A percentile compares a stretch with the other conserved stretches of the same genome.
Evolutionary conservation across 2,329 filamentous ascomycete species (phyloP).

Genomic region (Hymenotorrendiella dingleyae): DNA sequence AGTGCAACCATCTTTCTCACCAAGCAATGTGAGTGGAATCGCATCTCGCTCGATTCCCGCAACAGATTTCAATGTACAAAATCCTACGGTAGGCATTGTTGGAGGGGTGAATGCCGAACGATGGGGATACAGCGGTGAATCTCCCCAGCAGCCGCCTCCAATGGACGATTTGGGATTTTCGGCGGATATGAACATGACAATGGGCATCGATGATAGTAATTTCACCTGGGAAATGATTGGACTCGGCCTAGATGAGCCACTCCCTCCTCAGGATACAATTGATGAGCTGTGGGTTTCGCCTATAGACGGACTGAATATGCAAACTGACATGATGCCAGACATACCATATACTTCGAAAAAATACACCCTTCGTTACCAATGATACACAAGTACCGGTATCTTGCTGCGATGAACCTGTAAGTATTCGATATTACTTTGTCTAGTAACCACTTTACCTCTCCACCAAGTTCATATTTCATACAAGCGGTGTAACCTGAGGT

Average conservation of each 20-base stretch:
- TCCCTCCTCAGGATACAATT: slow-evolving; percentile 62
- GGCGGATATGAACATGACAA: slow-evolving; percentile 38
- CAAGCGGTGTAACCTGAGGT: no score
- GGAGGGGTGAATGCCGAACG: slow-evolving; percentile 45
- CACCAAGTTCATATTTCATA: no score
- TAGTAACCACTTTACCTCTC: no score
- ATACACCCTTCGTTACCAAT: slow-evolving; percentile 80
- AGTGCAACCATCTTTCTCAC: slow-evolving; percentile 16
- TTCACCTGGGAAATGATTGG: slow-evolving; percentile 81
- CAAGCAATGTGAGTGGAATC: slow-evolving; percentile 17
- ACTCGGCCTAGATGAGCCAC: slow-evolving; percentile 62
- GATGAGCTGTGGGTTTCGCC: slow-evolving; percentile 65
- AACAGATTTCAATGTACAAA: slow-evolving; percentile 38
- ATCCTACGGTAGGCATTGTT: slow-evolving; percentile 42
- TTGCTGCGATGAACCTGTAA: slow-evolving; percentile 79
- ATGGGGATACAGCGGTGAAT: slow-evolving; percentile 50
- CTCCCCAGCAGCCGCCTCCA: slow-evolving; percentile 37
- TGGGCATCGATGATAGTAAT: slow-evolving; percentile 46
- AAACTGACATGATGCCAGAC: slow-evolving; percentile 39
- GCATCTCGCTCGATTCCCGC: slow-evolving; percentile 23
- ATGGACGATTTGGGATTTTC: slow-evolving; percentile 56
- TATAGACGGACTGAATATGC: slow-evolving; percentile 9
- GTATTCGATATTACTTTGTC: slow-evolving; percentile 21
- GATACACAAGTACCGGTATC: slow-evolving; percentile 82
- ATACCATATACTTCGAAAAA: slow-evolving; percentile 86